Evolutionary conservation across 2,329 filamentous ascomycete genomes (phyloP).

Genomic region (Fusarium sp.): DNA sequence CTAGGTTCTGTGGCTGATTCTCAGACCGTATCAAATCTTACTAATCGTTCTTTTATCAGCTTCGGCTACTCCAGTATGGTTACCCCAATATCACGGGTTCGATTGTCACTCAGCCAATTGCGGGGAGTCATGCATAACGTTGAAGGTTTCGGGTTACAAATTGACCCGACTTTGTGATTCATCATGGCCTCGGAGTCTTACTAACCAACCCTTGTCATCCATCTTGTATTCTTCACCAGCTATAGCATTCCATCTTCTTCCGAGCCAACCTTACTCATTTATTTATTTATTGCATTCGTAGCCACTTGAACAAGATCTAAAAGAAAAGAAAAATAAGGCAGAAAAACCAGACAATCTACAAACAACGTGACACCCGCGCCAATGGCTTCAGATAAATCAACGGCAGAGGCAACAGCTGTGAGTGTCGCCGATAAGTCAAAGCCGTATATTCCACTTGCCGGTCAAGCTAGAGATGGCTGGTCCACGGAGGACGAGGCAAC

Average conservation of each 20-base stretch:
- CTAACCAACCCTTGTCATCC: neutral
- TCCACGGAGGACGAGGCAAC: conserved; percentile 61
- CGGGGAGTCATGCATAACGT: neutral
- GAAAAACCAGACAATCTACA: neutral
- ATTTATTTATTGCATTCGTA: neutral
- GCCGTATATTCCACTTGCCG: conserved; percentile 27
- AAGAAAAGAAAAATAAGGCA: neutral
- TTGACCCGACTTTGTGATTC: neutral
- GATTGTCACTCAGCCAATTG: no score
- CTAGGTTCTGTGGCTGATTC: neutral
- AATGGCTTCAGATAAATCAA: neutral
- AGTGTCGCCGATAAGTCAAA: neutral
- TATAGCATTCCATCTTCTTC: neutral
- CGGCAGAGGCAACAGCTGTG: neutral
- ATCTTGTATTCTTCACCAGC: neutral
- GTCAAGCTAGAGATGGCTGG: conserved; percentile 56
- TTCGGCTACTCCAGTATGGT: no score
- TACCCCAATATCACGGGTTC: no score
- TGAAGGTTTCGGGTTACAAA: neutral
- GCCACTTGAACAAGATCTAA: accelerated
- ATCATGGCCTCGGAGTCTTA: neutral
- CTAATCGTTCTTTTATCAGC: neutral
- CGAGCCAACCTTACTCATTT: accelerated
- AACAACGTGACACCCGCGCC: neutral
- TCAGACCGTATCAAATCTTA: neutral